Base-by-base conservation (phyloP, 2,329 filamentous ascomycete species). In the Penicillium decumbens region DNA sequence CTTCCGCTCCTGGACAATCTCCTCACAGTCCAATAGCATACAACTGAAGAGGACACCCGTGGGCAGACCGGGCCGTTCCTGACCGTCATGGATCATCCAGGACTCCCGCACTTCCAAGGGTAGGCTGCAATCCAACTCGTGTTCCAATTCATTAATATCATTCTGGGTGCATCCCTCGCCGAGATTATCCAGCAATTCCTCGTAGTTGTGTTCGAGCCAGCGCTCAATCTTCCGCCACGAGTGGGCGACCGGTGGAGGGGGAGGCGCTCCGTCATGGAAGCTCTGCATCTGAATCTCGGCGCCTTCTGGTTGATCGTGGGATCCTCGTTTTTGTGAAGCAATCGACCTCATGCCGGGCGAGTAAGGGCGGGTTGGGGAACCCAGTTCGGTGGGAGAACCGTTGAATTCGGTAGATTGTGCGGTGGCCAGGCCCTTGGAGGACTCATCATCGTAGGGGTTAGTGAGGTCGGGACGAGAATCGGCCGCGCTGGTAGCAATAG, bases 11-110 rank as follows among this genome's bases (percentile, higher is more conserved):
- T 96, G 90, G 20, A 95, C 86, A 60, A 98, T 95, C 67, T 98
- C 93, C 71, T 98, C 93, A 66, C 93, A 97, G 70, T 98, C 93
- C 50, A 98, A 81, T 56, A 98, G 75, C 93, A 98, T 98, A 67
- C 83, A 87, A 52, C 91, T 82, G 63, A 98, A 97, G 53, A 98
- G 82, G 59, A 97, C 87, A 55, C 93, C 93, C 0, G 92, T 96
- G 0, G 93, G 93, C 49, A 80, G 80, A 56, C 93, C 93, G 54
- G 90, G 89, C 56, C 93, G 87, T 73, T 98, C 93, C 72, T 98
- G 93, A n/a, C 93, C 93, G 65, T 98, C 93, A 69, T 98, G 93
- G 45, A 89, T 71, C 75, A 88, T 84, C 62, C 96, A 75, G 1
- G 93, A 97, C 64, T 98, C 91, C 60, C 93, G 86, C 45, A 98